These are phyloP conservation scores for Vitis amurensis DNA, from an alignment of 164 flowering plant species.

Conservation along the genomic window DNA sequence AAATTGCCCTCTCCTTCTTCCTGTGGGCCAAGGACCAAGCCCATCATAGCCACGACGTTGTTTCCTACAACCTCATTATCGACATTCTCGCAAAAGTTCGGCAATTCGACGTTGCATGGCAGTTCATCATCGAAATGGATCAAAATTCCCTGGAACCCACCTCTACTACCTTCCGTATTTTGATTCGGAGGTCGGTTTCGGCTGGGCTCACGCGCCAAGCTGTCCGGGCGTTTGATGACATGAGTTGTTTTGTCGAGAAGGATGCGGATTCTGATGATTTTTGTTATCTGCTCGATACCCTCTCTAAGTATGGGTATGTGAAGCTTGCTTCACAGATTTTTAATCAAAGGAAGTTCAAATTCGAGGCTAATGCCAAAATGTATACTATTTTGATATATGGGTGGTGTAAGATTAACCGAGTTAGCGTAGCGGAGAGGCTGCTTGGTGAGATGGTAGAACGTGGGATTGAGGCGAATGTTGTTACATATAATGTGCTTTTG, in stretches of 20 bases:
- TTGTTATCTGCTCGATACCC: slow-evolving; percentile 62
- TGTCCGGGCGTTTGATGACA: slow-evolving; percentile 77
- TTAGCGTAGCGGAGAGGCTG: slow-evolving; percentile 68
- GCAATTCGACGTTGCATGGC: slow-evolving; percentile 92
- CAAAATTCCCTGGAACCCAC: slow-evolving; percentile 29
- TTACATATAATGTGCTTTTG: slow-evolving; percentile 84
- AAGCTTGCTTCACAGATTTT: slow-evolving; percentile 78
- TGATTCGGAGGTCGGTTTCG: slow-evolving; percentile 66
- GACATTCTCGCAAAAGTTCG: slow-evolving; percentile 71
- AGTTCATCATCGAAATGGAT: slow-evolving; percentile 71
- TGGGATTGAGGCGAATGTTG: slow-evolving; percentile 76
- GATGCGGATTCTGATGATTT: slow-evolving; percentile 31
- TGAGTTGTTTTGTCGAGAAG: slow-evolving; percentile 44
- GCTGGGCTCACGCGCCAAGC: slow-evolving; percentile 89
- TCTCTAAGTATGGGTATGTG: slow-evolving; percentile 80
- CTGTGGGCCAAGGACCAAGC: slow-evolving; percentile 44
- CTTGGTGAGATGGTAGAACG: slow-evolving; percentile 67
- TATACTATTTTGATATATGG: slow-evolving; percentile 86
- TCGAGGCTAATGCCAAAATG: slow-evolving; percentile 39
- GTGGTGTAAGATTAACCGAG: slow-evolving; percentile 75
- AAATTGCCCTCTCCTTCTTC: slow-evolving; percentile 79
- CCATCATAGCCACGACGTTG: slow-evolving; percentile 30
- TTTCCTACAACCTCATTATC: slow-evolving; percentile 58
- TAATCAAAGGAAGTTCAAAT: slow-evolving; percentile 45
- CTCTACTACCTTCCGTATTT: slow-evolving; percentile 48